Conservation (phyloP, 768 basidiomycete species). For the Hortiboletus campestris region DNA sequence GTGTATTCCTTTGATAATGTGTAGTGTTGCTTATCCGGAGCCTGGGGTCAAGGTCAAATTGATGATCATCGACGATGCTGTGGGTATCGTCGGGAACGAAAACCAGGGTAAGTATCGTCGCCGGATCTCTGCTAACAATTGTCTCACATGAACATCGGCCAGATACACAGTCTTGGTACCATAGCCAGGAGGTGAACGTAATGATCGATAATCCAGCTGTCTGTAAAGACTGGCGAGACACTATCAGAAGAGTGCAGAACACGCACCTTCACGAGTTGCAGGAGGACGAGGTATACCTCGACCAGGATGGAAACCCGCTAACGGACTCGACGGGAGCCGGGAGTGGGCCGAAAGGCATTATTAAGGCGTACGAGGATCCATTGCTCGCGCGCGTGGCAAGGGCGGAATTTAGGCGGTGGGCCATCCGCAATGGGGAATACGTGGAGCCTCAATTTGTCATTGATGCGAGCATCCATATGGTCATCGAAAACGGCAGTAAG, state of each 20-base stretch:
- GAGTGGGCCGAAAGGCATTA: conserved; percentile 37
- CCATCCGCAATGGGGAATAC: background rate
- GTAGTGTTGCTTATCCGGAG: background rate
- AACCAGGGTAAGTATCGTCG: conserved; percentile 49
- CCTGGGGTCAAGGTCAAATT: conserved; percentile 48
- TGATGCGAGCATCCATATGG: conserved; percentile 4
- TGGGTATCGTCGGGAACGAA: conserved; percentile 68
- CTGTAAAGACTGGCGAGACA: conserved; percentile 55
- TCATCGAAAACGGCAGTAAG: background rate
- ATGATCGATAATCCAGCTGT: conserved; percentile 56
- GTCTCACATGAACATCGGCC: conserved; percentile 2
- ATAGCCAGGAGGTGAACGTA: conserved; percentile 68
- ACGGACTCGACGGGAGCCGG: conserved; percentile 39
- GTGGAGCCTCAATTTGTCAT: conserved; percentile 13
- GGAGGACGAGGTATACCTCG: conserved; percentile 58
- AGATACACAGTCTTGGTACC: conserved; percentile 71
- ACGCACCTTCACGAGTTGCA: conserved; percentile 47
- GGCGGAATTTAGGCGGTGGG: conserved; percentile 35
- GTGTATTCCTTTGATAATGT: conserved; percentile 11
- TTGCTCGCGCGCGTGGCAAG: conserved; percentile 41
- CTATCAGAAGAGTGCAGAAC: conserved; percentile 52
- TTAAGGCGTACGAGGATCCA: conserved; percentile 43
- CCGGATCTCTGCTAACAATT: background rate
- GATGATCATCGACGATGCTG: conserved; percentile 62
- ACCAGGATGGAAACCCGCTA: conserved; percentile 41